These are phyloP conservation scores for Ceratocystis lukuohia DNA, from an alignment of 2,329 filamentous ascomycete species.

Conservation along the genomic window DNA sequence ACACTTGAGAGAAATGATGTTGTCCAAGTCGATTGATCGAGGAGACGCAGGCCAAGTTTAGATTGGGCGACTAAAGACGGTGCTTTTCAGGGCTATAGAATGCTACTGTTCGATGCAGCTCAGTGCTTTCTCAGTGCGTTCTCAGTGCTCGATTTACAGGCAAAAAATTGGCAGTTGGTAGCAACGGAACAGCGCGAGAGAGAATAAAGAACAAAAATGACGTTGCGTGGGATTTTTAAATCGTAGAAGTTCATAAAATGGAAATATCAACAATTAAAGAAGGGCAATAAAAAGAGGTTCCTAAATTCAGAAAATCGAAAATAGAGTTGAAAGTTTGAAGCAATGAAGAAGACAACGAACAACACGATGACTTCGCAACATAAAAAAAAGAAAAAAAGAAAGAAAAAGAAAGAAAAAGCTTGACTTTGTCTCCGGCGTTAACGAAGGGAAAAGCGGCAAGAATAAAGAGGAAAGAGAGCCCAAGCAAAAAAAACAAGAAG, in stretches of 20 bases:
- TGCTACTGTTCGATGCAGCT: too few species aligned
- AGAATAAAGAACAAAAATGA: not conserved
- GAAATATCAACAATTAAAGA: conserved; percentile 2
- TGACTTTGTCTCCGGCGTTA: not conserved
- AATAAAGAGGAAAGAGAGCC: not conserved
- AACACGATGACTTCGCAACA: not conserved
- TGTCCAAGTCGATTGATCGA: not conserved
- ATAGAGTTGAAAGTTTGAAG: conserved; percentile 16
- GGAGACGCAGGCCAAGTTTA: not conserved
- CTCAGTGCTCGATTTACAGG: too few species aligned
- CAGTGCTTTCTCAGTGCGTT: too few species aligned
- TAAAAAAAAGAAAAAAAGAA: not conserved
- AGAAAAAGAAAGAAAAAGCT: not conserved
- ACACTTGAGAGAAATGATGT: not conserved
- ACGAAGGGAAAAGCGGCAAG: not conserved
- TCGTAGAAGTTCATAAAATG: conserved; percentile 1
- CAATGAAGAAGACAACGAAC: not conserved
- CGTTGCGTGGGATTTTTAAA: conserved; percentile 2
- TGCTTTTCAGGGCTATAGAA: too few species aligned
- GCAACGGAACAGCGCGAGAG: not conserved
- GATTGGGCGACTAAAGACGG: not conserved
- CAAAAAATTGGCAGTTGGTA: not conserved
- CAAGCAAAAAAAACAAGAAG: not conserved
- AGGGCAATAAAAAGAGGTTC: conserved; percentile 9
- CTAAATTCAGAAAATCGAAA: conserved; percentile 21